Conservation (phyloP, 2,329 filamentous ascomycete species). For the Emericellopsis atlantica region DNA sequence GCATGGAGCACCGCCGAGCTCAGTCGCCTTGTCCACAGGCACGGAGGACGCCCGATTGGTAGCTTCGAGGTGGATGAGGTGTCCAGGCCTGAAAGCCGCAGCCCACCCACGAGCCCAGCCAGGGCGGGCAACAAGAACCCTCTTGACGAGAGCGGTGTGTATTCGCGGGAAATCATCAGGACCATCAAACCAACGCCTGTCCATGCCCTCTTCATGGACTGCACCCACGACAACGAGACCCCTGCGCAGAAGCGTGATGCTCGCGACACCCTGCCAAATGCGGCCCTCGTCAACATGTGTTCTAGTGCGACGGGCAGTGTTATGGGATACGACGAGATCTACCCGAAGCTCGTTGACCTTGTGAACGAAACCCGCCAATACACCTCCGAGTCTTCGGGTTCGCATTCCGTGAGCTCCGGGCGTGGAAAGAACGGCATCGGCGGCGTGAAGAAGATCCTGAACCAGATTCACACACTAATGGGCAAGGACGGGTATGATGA, state of each 20-base stretch:
- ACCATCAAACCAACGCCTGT: constrained; percentile 80
- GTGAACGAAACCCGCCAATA: constrained; percentile 83
- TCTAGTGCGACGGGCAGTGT: constrained; percentile 89
- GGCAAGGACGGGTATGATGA: constrained; percentile 90
- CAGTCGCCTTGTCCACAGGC: constrained; percentile 82
- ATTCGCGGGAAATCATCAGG: constrained; percentile 54
- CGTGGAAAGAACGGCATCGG: constrained; percentile 76
- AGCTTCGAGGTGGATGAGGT: constrained; percentile 94
- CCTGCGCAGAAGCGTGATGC: constrained; percentile 92
- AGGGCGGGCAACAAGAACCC: constrained; percentile 8
- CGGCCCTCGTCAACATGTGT: constrained; percentile 92
- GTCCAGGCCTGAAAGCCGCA: constrained; percentile 42
- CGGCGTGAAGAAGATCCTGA: constrained; percentile 81
- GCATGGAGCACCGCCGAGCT: constrained; percentile 92
- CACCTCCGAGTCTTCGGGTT: constrained; percentile 58
- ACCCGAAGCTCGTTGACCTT: constrained; percentile 83
- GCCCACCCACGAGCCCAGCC: constrained; percentile 16
- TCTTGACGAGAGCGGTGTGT: constrained; percentile 15
- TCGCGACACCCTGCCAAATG: constrained; percentile 85
- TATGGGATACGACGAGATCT: constrained; percentile 96
- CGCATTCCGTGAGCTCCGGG: constrained; percentile 46
- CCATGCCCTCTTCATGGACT: constrained; percentile 96
- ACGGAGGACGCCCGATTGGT: constrained; percentile 87
- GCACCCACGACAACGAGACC: constrained; percentile 95
- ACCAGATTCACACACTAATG: constrained; percentile 92